Evolutionary conservation across 345 rosid genomes (phyloP), one percentile per base, ranked within the genome.

Genomic region (Eucalyptus cloeziana): DNA sequence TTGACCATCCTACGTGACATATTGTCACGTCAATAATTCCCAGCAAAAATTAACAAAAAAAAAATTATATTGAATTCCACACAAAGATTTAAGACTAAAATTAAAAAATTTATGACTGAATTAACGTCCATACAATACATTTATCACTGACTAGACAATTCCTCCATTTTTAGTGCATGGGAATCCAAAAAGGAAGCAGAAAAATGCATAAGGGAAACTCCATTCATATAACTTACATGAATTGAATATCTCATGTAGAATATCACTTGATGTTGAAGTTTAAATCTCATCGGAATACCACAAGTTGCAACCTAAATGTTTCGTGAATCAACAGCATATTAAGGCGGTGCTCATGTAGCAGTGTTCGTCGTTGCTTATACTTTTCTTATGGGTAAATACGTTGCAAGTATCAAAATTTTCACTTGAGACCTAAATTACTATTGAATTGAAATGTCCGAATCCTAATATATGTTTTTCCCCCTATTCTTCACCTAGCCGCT

Each of bases 21-120:
- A 37, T 25, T 2, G 3, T 30, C 30, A 76, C 3, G 2, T 76
- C 9, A 6, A 0, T 3, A 13, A 37, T 76, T 40, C 21, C 2
- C 3, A 1, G 24, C 5, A 21, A 76, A 76, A 37, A 76, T 19
- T 76, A 7, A 21, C 3, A 4, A 4, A 0, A 10, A 1, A 3
- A 33, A 0, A 3, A 8, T 10, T 40, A 37, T 13, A 40, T 76
- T 5, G 47, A 10, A 76, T 76, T 71, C 40, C 83, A 1, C 1
- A 40, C 15, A 21, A 76, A 37, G 5, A 11, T 43, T 37, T 76
- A 21, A 2, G 3, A 21, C 8, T 76, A 76, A 33, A 37, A 37
- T 37, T 40, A 0, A 21, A 76, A 76, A 6, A 2, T 3, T 71
- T 40, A 40, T 10, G 47, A 37, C 45, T 21, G 3, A 76, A 10